phyloP scores from a whole-genome alignment of 2,329 filamentous ascomycete species.

The Phialemonium atrogriseum region DNA sequence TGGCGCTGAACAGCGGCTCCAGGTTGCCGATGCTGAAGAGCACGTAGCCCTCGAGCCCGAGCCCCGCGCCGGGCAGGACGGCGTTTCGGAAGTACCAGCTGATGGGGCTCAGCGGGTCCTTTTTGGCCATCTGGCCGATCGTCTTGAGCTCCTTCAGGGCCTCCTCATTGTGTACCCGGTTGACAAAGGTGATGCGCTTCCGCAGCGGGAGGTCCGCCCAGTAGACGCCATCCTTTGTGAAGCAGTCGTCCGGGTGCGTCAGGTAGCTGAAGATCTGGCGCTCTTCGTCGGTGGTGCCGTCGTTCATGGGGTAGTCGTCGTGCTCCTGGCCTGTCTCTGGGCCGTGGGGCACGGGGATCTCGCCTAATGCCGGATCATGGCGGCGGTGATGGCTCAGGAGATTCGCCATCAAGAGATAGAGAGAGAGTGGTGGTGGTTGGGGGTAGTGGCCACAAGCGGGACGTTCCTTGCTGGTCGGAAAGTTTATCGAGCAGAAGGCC shows the following conservation, averaged over 20 bases:
- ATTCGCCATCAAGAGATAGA: conserved; percentile 20
- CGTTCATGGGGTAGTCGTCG: conserved; percentile 33
- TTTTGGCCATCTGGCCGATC: conserved; percentile 75
- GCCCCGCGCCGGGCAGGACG: conserved; percentile 83
- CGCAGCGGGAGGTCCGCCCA: conserved; percentile 78
- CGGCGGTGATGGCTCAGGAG: conserved; percentile 28
- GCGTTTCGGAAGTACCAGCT: conserved; percentile 84
- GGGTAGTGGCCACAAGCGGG: background rate
- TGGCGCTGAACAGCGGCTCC: conserved; percentile 67
- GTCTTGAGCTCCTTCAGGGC: conserved; percentile 55
- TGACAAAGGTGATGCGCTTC: conserved; percentile 68
- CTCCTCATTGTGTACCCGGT: conserved; percentile 63
- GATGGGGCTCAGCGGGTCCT: conserved; percentile 77
- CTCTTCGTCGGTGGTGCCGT: conserved; percentile 39
- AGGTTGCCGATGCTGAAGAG: conserved; percentile 96
- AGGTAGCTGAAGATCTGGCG: conserved; percentile 65
- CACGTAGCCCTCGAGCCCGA: conserved; percentile 90
- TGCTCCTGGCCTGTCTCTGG: conserved; percentile 40
- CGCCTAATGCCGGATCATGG: conserved; percentile 36
- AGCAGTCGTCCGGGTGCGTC: conserved; percentile 82
- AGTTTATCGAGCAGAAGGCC: too few species aligned
- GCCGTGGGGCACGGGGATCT: conserved; percentile 48
- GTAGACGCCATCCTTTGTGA: conserved; percentile 74
- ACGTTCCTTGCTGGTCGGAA: too few species aligned
- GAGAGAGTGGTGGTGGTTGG: background rate